Conservation (phyloP, 139 green algal species). For the Chlorella sp. region DNA sequence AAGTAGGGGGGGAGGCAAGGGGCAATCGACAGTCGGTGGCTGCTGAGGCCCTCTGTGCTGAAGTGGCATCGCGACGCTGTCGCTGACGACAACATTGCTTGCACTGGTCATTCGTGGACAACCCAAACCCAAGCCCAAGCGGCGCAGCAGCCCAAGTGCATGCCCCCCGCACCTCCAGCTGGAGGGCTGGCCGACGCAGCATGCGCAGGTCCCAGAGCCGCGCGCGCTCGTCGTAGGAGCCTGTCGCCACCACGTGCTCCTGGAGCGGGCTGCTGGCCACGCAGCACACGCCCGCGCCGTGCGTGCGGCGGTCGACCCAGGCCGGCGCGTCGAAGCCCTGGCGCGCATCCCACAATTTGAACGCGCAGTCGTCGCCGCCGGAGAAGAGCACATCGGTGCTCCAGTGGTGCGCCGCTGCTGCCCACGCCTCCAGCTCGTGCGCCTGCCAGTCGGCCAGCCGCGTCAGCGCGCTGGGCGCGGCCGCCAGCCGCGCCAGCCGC, state of each 20-base stretch:
- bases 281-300: constrained; percentile 86
- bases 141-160: neutral
- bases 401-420: constrained; percentile 35
- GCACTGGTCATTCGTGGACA: no score
- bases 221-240: constrained; percentile 87
- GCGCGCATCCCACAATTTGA: constrained; percentile 65
- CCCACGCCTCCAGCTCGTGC: constrained; percentile 71
- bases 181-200: constrained; percentile 30
- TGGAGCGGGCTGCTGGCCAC: constrained; percentile 52
- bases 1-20: neutral
- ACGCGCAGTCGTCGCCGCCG: constrained; percentile 68
- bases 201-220: constrained; percentile 79
- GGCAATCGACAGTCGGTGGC: neutral
- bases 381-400: constrained; percentile 58
- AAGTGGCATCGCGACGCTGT: neutral
- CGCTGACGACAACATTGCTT: neutral
- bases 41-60: neutral
- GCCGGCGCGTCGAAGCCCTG: neutral
- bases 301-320: constrained; percentile 37
- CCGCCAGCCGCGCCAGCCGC: constrained; percentile 16
- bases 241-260: constrained; percentile 71
- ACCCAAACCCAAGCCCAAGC: neutral
- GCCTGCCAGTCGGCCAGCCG: constrained; percentile 47
- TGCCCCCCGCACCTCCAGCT: constrained; percentile 21
- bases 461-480: constrained; percentile 1